Percentiles rank a stretch among this genome's conserved stretches.
These are phyloP conservation scores for Sporothrix brasiliensis DNA, from an alignment of 2,329 filamentous ascomycete species.

Conservation along the genomic window DNA sequence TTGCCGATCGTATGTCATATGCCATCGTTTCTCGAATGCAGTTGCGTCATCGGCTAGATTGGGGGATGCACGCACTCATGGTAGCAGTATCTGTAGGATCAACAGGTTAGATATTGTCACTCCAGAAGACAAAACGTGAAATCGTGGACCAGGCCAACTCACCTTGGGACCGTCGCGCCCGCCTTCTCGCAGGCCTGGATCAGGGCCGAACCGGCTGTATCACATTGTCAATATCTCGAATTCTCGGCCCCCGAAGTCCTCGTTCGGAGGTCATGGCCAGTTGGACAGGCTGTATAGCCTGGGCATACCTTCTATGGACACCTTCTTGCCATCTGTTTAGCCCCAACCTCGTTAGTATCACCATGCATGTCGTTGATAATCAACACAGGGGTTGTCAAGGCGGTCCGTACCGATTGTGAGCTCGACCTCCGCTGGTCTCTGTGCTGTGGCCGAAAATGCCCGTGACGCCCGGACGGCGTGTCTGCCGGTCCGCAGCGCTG, in stretches of 20 bases:
- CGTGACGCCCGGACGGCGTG: slow-evolving; percentile 65
- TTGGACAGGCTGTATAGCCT: not conserved
- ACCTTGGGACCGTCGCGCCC: slow-evolving; percentile 84
- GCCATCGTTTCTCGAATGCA: not conserved
- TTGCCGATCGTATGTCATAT: slow-evolving; percentile 45
- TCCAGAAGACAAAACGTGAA: not conserved
- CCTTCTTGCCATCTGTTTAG: slow-evolving; percentile 88
- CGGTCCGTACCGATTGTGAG: slow-evolving; percentile 79
- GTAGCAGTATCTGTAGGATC: slow-evolving; percentile 80
- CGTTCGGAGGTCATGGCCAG: not conserved
- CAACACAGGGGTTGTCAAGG: not conserved
- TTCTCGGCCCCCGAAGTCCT: not conserved
- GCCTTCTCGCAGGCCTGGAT: slow-evolving; percentile 99
- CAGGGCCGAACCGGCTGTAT: slow-evolving; percentile 85
- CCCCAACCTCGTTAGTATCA: slow-evolving; percentile 30
- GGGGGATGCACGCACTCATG: slow-evolving; percentile 67
- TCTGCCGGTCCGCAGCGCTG: slow-evolving; percentile 67
- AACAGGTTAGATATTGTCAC: slow-evolving; percentile 41
- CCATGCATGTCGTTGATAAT: slow-evolving; percentile 13
- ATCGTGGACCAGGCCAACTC: slow-evolving; percentile 40
- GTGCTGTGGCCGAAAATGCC: slow-evolving; percentile 78
- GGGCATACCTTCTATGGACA: slow-evolving; percentile 87
- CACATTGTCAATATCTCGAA: slow-evolving; percentile 31
- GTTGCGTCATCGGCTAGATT: not conserved
- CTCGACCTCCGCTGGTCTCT: slow-evolving; percentile 88